Evolutionary conservation across 768 basidiomycete genomes (phyloP), one percentile per base, ranked within the genome.

Genomic region (Psilocybe cyanescens): DNA sequence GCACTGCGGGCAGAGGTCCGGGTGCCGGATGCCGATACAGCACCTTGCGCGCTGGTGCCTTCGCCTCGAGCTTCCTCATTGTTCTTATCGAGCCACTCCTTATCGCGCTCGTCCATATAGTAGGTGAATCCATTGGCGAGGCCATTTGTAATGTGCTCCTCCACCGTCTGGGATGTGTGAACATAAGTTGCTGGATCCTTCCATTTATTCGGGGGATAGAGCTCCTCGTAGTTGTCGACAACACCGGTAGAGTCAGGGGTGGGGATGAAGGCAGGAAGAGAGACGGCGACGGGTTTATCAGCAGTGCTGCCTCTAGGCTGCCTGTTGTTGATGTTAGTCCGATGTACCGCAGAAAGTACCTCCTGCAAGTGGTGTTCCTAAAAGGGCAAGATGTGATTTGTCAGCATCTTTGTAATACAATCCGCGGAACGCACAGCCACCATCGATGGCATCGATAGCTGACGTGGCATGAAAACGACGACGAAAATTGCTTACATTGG

Each of bases 101-200:
- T 88, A 78, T 99, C 97, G 16, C 91, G 89, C 74, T 99, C 97
- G 68, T 99, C 97, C 91, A 98, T 92, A 65, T 87, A 92, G 71
- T 99, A 98, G 1, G 88, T 87, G 75, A 91, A 91, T 0, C 91
- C 90, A 66, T 90, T 87, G 33, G 85, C 77, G 59, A 95, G 83
- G 9, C 85, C 86, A 64, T 78, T 81, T 3, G 74, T 73, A 66
- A 81, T 79, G 8, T 85, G 79, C 65, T 95, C 94, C 67, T 99
- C 97, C 65, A 91, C 87, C 3, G 91, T 94, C 67, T 91, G 87
- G 7, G 94, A 95, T 35, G 89, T 91, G 59, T 88, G 86, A 58
- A 97, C 81, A 72, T 91, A 95, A 0, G 89, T 83, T 17, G 81
- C 72, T 1, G 96, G 89, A 67, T 97, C 93, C 63, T 80, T 83